Evolutionary conservation across 2,329 filamentous ascomycete genomes (phyloP).

Genomic region (Cryphonectria naterciae): DNA sequence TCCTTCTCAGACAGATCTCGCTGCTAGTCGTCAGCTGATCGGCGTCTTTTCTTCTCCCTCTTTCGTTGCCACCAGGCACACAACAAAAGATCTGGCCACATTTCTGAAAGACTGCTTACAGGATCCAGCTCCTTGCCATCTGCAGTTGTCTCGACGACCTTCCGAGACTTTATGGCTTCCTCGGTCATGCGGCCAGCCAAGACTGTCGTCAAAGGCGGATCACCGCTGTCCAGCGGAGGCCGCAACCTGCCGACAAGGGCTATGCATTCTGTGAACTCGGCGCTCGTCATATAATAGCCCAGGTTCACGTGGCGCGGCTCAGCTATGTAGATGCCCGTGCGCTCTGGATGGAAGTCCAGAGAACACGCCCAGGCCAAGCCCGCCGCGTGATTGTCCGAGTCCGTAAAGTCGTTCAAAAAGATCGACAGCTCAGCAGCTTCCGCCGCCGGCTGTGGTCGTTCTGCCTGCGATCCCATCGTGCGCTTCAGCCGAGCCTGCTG

Average conservation of each 20-base stretch:
- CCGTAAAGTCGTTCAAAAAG: slow-evolving; percentile 29
- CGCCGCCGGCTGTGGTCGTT: background rate
- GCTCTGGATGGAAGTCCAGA: slow-evolving; percentile 8
- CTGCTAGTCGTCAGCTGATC: background rate
- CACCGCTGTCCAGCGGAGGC: slow-evolving; percentile 11
- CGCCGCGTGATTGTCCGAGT: slow-evolving; percentile 28
- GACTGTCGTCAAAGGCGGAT: slow-evolving; percentile 22
- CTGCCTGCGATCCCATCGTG: slow-evolving; percentile 22
- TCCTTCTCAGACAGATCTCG: slow-evolving; percentile 1
- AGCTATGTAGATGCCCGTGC: slow-evolving; percentile 27
- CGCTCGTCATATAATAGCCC: slow-evolving; percentile 27
- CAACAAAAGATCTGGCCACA: background rate
- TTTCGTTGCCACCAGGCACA: background rate
- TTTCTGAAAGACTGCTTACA: background rate
- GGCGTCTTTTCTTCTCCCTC: rapidly evolving
- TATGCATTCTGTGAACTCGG: slow-evolving; percentile 20
- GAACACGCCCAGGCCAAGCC: slow-evolving; percentile 22
- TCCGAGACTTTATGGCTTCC: slow-evolving; percentile 13
- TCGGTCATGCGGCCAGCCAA: slow-evolving; percentile 22
- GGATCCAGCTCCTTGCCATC: background rate
- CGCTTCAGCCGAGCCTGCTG: slow-evolving; percentile 12
- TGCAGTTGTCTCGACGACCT: slow-evolving; percentile 12
- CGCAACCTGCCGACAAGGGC: slow-evolving; percentile 16
- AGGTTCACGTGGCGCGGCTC: slow-evolving; percentile 28
- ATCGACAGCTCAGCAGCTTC: slow-evolving; percentile 14